Conservation (phyloP, 2,329 filamentous ascomycete species). For the Apiospora saccharicola region DNA sequence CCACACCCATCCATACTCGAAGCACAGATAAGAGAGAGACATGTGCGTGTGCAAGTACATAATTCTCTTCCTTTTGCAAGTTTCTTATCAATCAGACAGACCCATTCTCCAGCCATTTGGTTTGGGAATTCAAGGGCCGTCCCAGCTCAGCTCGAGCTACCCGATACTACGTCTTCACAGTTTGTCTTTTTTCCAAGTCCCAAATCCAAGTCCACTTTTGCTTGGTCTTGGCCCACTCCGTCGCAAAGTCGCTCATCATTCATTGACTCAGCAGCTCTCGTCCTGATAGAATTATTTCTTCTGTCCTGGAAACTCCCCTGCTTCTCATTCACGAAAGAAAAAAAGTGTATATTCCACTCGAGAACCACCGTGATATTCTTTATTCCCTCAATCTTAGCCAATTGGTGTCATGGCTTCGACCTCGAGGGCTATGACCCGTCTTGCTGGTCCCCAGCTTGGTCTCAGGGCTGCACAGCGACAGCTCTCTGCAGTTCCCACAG, state of each 20-base stretch:
- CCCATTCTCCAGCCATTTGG: conserved; percentile 18
- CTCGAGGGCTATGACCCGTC: conserved; percentile 50
- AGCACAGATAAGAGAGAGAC: background rate
- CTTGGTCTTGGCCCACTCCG: conserved; percentile 2
- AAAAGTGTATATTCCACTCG: background rate
- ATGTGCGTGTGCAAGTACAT: background rate
- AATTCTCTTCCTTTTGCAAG: background rate
- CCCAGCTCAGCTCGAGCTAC: conserved; percentile 20
- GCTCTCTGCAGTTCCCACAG: conserved; percentile 38
- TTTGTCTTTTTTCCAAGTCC: conserved; percentile 11
- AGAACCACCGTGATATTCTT: background rate
- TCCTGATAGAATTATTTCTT: conserved; percentile 13
- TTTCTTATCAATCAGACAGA: background rate
- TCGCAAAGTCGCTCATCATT: conserved; percentile 19
- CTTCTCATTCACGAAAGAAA: background rate
- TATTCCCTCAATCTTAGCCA: background rate
- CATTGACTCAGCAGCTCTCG: conserved; percentile 20
- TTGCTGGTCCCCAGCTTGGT: conserved; percentile 39
- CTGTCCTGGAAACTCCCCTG: background rate
- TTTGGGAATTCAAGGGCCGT: background rate
- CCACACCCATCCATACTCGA: no score
- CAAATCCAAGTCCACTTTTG: conserved; percentile 8
- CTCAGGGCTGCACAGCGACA: conserved; percentile 36
- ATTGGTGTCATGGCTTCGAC: conserved; percentile 44
- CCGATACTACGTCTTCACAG: conserved; percentile 8